phyloP scores from a whole-genome alignment of 495 filamentous ascomycete genomes.

The Penicillium ucsense region DNA sequence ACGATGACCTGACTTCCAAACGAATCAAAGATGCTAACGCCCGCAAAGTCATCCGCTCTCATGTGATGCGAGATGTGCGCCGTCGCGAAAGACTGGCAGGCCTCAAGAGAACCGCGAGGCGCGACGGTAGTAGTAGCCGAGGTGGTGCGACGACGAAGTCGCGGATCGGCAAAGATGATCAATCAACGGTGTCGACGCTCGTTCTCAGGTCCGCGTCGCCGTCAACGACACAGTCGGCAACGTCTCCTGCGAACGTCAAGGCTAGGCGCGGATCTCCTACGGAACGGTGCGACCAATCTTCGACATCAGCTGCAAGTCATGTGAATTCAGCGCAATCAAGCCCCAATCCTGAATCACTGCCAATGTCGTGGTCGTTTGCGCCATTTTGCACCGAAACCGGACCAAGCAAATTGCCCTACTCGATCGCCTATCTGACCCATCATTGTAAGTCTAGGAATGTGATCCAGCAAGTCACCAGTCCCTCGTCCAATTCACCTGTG shows the following conservation, averaged over 20 bases:
- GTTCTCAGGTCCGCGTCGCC: constrained; percentile 10
- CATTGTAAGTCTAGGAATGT: constrained; percentile 19
- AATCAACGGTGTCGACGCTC: constrained; percentile 6
- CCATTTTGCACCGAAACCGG: constrained; percentile 24
- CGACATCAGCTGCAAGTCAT: constrained; percentile 11
- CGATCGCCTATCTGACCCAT: constrained; percentile 18
- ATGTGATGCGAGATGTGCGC: constrained; percentile 34
- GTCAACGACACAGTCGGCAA: constrained; percentile 1
- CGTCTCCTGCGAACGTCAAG: not conserved
- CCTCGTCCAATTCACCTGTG: not conserved
- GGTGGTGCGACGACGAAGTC: not conserved
- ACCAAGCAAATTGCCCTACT: constrained; percentile 11
- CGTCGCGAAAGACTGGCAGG: constrained; percentile 27
- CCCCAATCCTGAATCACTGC: constrained; percentile 11
- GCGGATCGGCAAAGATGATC: not conserved
- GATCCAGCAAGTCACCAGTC: too few species aligned
- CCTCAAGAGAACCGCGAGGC: constrained; percentile 21
- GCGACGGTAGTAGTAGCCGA: constrained; percentile 9
- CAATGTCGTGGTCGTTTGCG: constrained; percentile 21
- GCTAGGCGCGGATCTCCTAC: constrained; percentile 1
- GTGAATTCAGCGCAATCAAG: constrained; percentile 5
- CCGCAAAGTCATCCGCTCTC: constrained; percentile 28
- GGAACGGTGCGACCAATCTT: constrained; percentile 7
- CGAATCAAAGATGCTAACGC: constrained; percentile 29
- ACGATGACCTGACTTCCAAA: constrained; percentile 30